Evolutionary conservation across 306 rosid genomes (phyloP).

Genomic region (Inga laurina): DNA sequence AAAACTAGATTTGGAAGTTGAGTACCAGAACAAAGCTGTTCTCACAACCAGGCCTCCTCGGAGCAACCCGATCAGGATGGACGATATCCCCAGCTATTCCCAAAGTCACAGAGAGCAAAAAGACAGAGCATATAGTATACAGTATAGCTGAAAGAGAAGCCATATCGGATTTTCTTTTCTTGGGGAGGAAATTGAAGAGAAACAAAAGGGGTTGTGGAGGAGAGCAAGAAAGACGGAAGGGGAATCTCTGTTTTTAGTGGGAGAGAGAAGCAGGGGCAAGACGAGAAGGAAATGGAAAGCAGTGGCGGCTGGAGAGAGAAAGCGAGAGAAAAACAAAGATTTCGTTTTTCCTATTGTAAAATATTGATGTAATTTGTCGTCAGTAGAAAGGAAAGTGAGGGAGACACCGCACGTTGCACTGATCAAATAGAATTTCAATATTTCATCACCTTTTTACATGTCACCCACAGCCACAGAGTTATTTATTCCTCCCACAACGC

Average conservation of each 20-base stretch:
- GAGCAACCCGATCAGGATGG: constrained; percentile 81
- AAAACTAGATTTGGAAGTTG: constrained; percentile 17
- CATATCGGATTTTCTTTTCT: constrained; percentile 43
- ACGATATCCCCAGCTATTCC: constrained; percentile 89
- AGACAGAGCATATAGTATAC: constrained; percentile 35
- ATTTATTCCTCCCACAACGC: not conserved
- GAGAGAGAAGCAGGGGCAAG: constrained; percentile 4
- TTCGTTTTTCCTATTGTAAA: not conserved
- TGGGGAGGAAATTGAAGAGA: constrained; percentile 1
- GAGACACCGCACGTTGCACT: constrained; percentile 27
- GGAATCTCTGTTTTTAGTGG: constrained; percentile 11
- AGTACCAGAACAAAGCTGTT: constrained; percentile 93
- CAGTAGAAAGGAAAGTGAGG: not conserved
- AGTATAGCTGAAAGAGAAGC: constrained; percentile 43
- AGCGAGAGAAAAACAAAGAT: constrained; percentile 13
- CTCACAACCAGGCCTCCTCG: constrained; percentile 82
- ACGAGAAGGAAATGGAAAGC: constrained; percentile 26
- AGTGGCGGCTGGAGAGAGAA: constrained; percentile 27
- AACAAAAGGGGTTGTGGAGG: constrained; percentile 33
- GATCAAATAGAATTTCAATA: constrained; percentile 34
- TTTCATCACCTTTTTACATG: not conserved
- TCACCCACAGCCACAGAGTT: not conserved
- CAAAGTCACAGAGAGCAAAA: constrained; percentile 44
- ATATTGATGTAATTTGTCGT: constrained; percentile 38
- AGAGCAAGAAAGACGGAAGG: not conserved